These are phyloP conservation scores for Sarcodon sp. DNA, from an alignment of 768 basidiomycete species.

Conservation along the genomic window DNA sequence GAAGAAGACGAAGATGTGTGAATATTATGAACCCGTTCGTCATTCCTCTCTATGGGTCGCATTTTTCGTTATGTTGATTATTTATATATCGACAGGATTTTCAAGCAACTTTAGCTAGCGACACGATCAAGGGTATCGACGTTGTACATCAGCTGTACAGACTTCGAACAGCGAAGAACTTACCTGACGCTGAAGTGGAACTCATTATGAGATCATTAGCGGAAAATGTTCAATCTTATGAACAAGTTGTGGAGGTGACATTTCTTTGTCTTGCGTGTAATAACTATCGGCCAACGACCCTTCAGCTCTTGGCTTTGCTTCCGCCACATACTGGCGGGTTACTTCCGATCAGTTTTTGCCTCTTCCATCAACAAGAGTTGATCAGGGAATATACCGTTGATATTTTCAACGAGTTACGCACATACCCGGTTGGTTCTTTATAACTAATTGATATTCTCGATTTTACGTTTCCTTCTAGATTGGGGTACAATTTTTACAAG, in stretches of 20 bases:
- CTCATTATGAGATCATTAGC: constrained; percentile 65
- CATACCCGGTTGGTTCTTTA: constrained; percentile 48
- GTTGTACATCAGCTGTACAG: constrained; percentile 77
- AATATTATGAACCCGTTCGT: constrained; percentile 29
- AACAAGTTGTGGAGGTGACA: constrained; percentile 80
- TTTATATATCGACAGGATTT: constrained; percentile 43
- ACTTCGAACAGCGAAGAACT: constrained; percentile 57
- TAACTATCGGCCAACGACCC: not conserved
- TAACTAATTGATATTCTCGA: not conserved
- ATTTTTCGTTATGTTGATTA: constrained; percentile 4
- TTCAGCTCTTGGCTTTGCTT: constrained; percentile 67
- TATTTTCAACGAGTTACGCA: constrained; percentile 68
- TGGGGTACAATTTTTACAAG: constrained; percentile 63
- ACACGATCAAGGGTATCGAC: constrained; percentile 72
- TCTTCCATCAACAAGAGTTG: constrained; percentile 77
- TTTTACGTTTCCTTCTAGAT: constrained; percentile 32
- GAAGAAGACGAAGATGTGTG: constrained; percentile 74
- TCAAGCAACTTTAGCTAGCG: constrained; percentile 33
- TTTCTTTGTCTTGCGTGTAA: not conserved
- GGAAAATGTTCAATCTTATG: constrained; percentile 65
- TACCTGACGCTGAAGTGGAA: constrained; percentile 63
- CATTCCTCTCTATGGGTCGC: not conserved
- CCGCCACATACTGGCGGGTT: constrained; percentile 75
- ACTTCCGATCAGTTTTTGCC: constrained; percentile 72
- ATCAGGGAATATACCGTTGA: constrained; percentile 76